phyloP scores from a whole-genome alignment of 2,329 filamentous ascomycete species.

The Diaporthe nobilis region DNA sequence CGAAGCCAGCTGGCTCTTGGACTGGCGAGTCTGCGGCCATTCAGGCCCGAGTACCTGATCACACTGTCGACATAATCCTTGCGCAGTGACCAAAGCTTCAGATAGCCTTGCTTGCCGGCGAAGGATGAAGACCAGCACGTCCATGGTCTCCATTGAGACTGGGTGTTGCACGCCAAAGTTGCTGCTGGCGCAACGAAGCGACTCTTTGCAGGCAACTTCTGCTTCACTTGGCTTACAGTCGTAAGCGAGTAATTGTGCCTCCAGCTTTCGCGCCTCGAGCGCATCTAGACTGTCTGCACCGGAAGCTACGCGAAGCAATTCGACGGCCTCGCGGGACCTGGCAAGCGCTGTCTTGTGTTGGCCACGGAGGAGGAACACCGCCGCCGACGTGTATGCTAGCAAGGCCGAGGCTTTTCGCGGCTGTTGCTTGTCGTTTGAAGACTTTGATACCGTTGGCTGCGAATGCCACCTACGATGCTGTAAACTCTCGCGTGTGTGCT shows the following conservation, averaged over 20 bases:
- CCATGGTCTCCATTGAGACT: not conserved
- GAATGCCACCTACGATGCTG: too few species aligned
- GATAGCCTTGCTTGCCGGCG: not conserved
- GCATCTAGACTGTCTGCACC: not conserved
- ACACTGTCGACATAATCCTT: not conserved
- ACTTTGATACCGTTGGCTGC: not conserved
- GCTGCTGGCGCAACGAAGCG: not conserved
- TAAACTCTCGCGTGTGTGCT: not conserved
- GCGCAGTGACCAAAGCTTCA: not conserved
- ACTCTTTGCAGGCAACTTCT: not conserved
- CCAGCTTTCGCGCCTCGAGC: not conserved
- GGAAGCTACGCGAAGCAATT: not conserved
- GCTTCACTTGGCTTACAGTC: not conserved
- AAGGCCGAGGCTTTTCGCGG: not conserved
- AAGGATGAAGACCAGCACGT: not conserved
- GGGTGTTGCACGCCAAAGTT: not conserved
- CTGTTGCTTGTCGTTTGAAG: not conserved
- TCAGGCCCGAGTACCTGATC: not conserved
- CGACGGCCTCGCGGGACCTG: not conserved
- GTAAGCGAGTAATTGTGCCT: not conserved
- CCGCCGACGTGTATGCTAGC: not conserved
- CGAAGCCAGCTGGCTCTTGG: not conserved
- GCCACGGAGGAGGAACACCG: not conserved
- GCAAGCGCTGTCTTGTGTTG: not conserved
- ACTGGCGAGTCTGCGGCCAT: not conserved